Evolutionary conservation across 352 stramenopile species (phyloP), one percentile per base, ranked within the genome.

Genomic region (Phytophthora sojae): DNA sequence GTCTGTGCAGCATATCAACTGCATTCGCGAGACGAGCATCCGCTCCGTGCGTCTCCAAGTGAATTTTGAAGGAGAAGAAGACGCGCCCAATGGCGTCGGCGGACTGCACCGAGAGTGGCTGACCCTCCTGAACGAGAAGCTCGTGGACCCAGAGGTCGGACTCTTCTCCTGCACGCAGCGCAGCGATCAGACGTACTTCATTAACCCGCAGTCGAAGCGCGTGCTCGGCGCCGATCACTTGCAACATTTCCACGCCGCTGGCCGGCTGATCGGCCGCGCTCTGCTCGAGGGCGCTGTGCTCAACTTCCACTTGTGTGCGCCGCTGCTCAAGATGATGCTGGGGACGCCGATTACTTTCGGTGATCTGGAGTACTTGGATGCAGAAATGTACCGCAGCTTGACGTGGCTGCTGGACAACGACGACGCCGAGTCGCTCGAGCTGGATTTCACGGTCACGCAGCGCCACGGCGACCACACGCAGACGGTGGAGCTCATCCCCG

Each of bases 271-370:
- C 3, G 88, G 89, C 0, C 77, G 85, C 19, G 77, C 85, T 56
- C 61, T 93, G 26, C 61, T 95, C 0, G 97, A 99, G 76, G 88
- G 95, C 57, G 90, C 98, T 57, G 77, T 99, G 11, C 92, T 99
- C 0, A 79, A 88, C 53, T 97, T 97, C 51, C 97, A 99, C 72
- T 89, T 99, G 67, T 93, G 96, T 6, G 72, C 93, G 7, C 94
- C 98, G 19, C 72, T 99, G 65, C 98, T 99, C 73, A 99, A 99
- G 79, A 94, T 99, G 73, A 92, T 99, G 26, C 75, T 99, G 19
- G 97, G 95, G 7, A 98, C 90, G 67, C 98, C 98, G 2, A 86
- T 99, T 39, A 92, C 82, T 17, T 95, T 99, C 15, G 82, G 83
- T 17, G 98, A 99, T 75, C 77, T 99, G 6, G 92, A 98, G 78